A percentile compares a stretch with the other conserved stretches of the same genome.
phyloP scores from a whole-genome alignment of 306 rosid genomes.

The Delonix regia region DNA sequence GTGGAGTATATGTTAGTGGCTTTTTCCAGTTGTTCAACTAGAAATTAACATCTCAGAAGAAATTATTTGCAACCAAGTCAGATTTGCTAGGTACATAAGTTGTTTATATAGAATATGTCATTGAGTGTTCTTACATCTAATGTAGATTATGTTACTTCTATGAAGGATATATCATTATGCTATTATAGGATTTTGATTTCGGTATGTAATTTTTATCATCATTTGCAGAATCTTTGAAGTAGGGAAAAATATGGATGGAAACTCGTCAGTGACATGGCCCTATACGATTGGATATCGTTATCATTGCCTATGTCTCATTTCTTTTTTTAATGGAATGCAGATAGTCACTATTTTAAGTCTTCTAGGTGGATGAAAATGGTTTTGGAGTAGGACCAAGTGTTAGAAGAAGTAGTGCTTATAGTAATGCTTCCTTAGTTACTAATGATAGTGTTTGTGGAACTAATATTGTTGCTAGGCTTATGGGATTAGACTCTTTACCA shows the following conservation, averaged over 20 bases:
- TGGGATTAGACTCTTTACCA: slow-evolving; percentile 86
- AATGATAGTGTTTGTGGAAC: slow-evolving; percentile 74
- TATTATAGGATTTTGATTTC: slow-evolving; percentile 30
- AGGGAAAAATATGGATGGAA: slow-evolving; percentile 56
- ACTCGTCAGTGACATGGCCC: slow-evolving; percentile 46
- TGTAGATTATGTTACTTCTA: slow-evolving; percentile 3
- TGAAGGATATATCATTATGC: neutral
- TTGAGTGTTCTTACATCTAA: neutral
- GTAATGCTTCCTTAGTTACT: slow-evolving; percentile 69
- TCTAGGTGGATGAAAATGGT: slow-evolving; percentile 65
- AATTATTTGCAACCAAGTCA: neutral
- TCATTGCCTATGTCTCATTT: neutral
- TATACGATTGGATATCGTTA: slow-evolving; percentile 46
- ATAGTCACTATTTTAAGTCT: slow-evolving; percentile 17
- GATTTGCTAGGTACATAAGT: neutral
- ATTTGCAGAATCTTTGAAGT: slow-evolving; percentile 51
- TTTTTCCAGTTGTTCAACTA: neutral
- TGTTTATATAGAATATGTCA: slow-evolving; percentile 6
- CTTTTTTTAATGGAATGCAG: slow-evolving; percentile 23
- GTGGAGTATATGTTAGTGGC: neutral
- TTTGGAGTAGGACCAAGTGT: slow-evolving; percentile 42
- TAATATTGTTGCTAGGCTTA: slow-evolving; percentile 77
- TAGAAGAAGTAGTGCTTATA: slow-evolving; percentile 56
- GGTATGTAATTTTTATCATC: slow-evolving; percentile 13
- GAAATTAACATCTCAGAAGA: neutral